phyloP scores from a whole-genome alignment of 495 filamentous ascomycete genomes.

The Penicillium maclennaniae region DNA sequence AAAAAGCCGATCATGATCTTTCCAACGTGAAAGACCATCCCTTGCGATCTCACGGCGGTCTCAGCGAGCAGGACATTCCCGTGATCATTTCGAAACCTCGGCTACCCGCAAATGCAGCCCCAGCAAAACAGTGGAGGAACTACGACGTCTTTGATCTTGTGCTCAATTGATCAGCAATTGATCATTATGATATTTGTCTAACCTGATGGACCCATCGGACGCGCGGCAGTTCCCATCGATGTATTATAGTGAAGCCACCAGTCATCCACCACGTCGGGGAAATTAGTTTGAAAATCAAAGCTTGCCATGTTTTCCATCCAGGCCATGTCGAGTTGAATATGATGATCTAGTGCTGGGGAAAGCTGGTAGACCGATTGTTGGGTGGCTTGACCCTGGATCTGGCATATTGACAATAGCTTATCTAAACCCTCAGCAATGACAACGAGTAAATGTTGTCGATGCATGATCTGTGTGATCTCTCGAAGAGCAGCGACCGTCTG shows the following conservation, averaged over 20 bases:
- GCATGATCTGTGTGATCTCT: slow-evolving; percentile 26
- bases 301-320: slow-evolving; percentile 34
- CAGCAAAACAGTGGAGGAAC: slow-evolving; percentile 24
- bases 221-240: slow-evolving; percentile 6
- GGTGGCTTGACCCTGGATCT: slow-evolving; percentile 6
- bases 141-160: slow-evolving; percentile 35
- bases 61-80: slow-evolving; percentile 31
- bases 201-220: neutral
- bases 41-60: slow-evolving; percentile 33
- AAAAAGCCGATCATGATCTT: slow-evolving; percentile 28
- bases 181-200: slow-evolving; percentile 2
- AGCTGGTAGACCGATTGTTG: slow-evolving; percentile 9
- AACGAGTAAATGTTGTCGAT: slow-evolving; percentile 26
- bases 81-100: slow-evolving; percentile 25
- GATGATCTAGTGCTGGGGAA: slow-evolving; percentile 12
- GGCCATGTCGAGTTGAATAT: slow-evolving; percentile 13
- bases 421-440: slow-evolving; percentile 23
- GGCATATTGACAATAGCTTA: slow-evolving; percentile 20
- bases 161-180: slow-evolving; percentile 31
- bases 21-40: slow-evolving; percentile 23
- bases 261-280: slow-evolving; percentile 25
- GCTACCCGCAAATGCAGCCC: neutral
- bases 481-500: slow-evolving; percentile 24
- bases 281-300: slow-evolving; percentile 30
- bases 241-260: slow-evolving; percentile 25